A percentile compares a stretch with the other conserved stretches of the same genome.
Conservation (phyloP, 352 stramenopile species). For the Phytophthora meadii region DNA sequence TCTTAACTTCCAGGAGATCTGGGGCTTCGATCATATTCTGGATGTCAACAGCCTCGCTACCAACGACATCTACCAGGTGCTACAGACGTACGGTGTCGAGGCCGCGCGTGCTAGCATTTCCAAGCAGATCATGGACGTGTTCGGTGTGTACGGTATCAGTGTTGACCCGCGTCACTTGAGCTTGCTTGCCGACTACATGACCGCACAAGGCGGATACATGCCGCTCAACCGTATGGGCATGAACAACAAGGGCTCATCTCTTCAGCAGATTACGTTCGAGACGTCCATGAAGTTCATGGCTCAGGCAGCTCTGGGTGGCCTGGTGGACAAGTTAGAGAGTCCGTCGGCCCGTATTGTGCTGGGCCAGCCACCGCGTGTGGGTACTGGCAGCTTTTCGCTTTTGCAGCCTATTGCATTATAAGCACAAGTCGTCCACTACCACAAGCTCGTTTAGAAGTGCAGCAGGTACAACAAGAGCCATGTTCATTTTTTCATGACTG, state of each 20-base stretch:
- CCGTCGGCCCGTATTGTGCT: conserved; percentile 96
- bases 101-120: conserved; percentile 97
- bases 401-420: conserved; percentile 88
- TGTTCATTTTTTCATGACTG: conserved; percentile 46
- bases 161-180: conserved; percentile 98
- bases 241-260: conserved; percentile 94
- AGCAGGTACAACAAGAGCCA: conserved; percentile 37
- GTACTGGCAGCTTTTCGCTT: conserved; percentile 96
- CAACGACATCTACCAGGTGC: conserved; percentile 98
- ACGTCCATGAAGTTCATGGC: conserved; percentile 99
- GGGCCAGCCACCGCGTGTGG: conserved; percentile 93
- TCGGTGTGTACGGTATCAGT: conserved; percentile 99
- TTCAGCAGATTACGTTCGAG: conserved; percentile 99
- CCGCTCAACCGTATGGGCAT: conserved; percentile 98
- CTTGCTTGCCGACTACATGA: conserved; percentile 99
- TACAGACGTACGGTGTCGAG: conserved; percentile 98
- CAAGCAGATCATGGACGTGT: conserved; percentile 98
- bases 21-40: conserved; percentile 91
- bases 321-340: conserved; percentile 92
- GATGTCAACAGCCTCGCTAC: conserved; percentile 96
- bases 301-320: conserved; percentile 92
- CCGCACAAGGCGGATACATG: conserved; percentile 96
- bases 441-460: conserved; percentile 32
- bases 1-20: conserved; percentile 99
- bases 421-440: conserved; percentile 20